Evolutionary conservation across 2,329 filamentous ascomycete species (phyloP), one percentile per base, ranked within the genome.

Genomic region (Apiospora aurea): DNA sequence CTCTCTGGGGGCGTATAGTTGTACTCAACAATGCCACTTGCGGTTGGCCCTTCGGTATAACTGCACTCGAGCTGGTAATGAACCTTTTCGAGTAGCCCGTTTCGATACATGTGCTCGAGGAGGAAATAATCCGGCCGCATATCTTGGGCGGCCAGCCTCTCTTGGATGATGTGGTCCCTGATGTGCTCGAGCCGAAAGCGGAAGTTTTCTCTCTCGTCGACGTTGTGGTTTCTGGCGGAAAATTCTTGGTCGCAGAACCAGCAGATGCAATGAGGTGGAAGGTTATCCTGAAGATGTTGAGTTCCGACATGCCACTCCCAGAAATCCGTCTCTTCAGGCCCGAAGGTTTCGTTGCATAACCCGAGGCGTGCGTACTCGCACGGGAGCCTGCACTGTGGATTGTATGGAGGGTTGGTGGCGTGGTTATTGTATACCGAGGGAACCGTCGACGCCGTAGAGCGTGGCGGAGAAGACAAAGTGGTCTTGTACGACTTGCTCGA

Each of bases 121-220:
- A 95, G 90, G 80, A 98, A 94, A 13, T 95, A 95, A 75, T 99
- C 96, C 4, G 95, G 92, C 57, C 96, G 90, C 81, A 98, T 98
- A 80, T 81, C 24, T 0, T 73, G 41, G 0, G 66, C 71, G 0
- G 69, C 75, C 10, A 71, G 75, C 7, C 75, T 71, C 0, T 79
- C 80, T 3, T 78, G 53, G 16, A 76, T 70, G 53, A 87, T 81
- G 72, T 90, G 88, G 0, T 72, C 71, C 0, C 79, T 82, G 69
- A 90, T 86, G 74, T 91, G 89, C 3, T 77, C 43, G 85, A 90
- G 86, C 2, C 88, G 83, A 0, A 74, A 24, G 0, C 72, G 44
- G 71, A 85, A 87, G 46, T 80, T 82, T 2, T 10, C 13, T 1
- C 69, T 70, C 13, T 69, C 73, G 21, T 77, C 75, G 0, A 72